Evolutionary conservation across 768 basidiomycete species (phyloP), one percentile per base, ranked within the genome.

Genomic region (Naganishia friedmannii): DNA sequence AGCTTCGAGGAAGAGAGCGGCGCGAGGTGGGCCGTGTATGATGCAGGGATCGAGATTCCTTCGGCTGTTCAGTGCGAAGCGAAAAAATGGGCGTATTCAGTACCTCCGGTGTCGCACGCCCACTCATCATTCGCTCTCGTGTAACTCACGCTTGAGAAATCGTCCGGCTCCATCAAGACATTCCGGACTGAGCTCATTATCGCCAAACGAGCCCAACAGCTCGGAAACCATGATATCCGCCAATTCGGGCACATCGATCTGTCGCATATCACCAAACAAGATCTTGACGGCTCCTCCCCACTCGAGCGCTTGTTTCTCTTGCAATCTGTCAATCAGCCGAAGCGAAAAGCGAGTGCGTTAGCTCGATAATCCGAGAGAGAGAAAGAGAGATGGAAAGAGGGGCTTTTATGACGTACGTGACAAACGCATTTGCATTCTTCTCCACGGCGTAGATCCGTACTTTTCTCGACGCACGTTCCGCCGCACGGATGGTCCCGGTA

Each of bases 151-250:
- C 84, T 96, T 95, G 78, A 99, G 83, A 78, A 93, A 94, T 57
- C 95, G 84, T 87, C 90, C 87, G 10, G 92, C 94, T 15, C 96
- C 96, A 78, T 99, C 96, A 42, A 99, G 84, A 82, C 96, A 99
- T 81, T 99, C 96, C 0, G 96, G 96, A 77, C 93, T 94, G 57
- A 98, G 86, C 80, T 99, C 96, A 71, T 99, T 99, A 82, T 99
- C 96, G 1, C 95, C 96, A 83, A 99, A 98, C 4, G 92, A 94
- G 3, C 96, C 96, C 75, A 99, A 82, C 26, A 99, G 86, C 80
- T 99, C 96, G 82, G 91, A 95, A 76, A 99, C 89, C 69, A 99
- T 83, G 72, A 99, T 92, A 80, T 98, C 96, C 32, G 88, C 93
- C 73, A 86, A 85, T 75, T 96, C 92, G 6, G 95, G 93, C 0